These are phyloP conservation scores for Cetradonia linearis DNA, from an alignment of 495 filamentous ascomycete genomes.

Conservation along the genomic window DNA sequence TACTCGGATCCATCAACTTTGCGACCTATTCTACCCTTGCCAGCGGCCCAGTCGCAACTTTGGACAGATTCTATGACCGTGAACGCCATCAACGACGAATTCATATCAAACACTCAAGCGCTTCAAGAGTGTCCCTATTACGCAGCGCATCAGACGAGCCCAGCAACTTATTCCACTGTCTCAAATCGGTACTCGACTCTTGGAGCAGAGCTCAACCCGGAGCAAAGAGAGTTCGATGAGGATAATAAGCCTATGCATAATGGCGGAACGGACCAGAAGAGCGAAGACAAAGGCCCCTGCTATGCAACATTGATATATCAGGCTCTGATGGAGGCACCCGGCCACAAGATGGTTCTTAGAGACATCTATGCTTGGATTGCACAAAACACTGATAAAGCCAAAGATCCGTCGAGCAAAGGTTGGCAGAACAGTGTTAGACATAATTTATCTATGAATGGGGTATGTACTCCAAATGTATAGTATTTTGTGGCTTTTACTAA, in stretches of 20 bases:
- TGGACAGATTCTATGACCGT: constrained; percentile 1
- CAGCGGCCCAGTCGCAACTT: background rate
- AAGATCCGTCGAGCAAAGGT: constrained; percentile 52
- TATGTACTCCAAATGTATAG: constrained; percentile 43
- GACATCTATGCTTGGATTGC: constrained; percentile 89
- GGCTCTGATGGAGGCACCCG: constrained; percentile 56
- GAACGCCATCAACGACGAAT: background rate
- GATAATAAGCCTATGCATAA: background rate
- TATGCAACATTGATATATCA: constrained; percentile 77
- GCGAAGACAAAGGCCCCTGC: constrained; percentile 36
- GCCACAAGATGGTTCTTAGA: constrained; percentile 63
- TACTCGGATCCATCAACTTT: background rate
- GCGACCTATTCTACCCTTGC: background rate
- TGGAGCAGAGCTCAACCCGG: background rate
- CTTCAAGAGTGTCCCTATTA: background rate
- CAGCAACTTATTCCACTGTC: constrained; percentile 4
- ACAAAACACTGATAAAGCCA: constrained; percentile 66
- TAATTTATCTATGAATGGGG: constrained; percentile 93
- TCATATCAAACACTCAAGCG: background rate
- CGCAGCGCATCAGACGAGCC: background rate
- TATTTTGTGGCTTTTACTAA: constrained; percentile 16
- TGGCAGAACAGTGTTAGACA: constrained; percentile 98
- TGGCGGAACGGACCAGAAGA: constrained; percentile 11
- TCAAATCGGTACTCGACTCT: background rate
- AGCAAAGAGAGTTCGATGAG: background rate